Conservation (phyloP, 2,329 filamentous ascomycete species). For the Ciborinia camelliae region DNA sequence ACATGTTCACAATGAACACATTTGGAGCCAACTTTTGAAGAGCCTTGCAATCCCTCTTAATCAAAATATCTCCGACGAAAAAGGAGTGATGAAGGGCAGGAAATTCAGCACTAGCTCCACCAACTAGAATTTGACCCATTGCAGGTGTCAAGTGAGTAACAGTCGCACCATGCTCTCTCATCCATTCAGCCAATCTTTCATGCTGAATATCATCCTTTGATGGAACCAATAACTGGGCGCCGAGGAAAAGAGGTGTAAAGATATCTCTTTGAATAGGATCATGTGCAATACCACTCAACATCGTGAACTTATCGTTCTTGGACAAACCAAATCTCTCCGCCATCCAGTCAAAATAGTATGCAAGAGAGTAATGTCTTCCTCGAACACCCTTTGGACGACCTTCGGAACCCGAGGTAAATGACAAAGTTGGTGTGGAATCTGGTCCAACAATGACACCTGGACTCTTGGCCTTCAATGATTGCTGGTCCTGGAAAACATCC, state of each 20-base stretch:
- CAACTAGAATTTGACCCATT: slow-evolving; percentile 94
- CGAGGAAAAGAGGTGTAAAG: slow-evolving; percentile 85
- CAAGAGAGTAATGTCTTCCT: slow-evolving; percentile 80
- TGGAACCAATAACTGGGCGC: slow-evolving; percentile 74
- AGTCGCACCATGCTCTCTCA: slow-evolving; percentile 68
- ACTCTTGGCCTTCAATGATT: slow-evolving; percentile 50
- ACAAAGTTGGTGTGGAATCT: slow-evolving; percentile 74
- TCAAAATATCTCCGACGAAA: slow-evolving; percentile 89
- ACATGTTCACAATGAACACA: slow-evolving; percentile 77
- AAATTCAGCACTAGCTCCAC: slow-evolving; percentile 74
- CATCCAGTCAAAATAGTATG: slow-evolving; percentile 94
- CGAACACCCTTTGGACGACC: slow-evolving; percentile 82
- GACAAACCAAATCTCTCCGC: slow-evolving; percentile 73
- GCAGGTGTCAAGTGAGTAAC: slow-evolving; percentile 90
- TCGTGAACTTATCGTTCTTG: slow-evolving; percentile 71
- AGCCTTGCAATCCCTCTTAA: slow-evolving; percentile 73
- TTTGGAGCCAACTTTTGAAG: slow-evolving; percentile 76
- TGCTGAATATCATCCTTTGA: slow-evolving; percentile 81
- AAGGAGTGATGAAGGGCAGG: slow-evolving; percentile 74
- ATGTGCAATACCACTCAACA: slow-evolving; percentile 81
- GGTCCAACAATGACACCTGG: slow-evolving; percentile 79
- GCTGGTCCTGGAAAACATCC: slow-evolving; percentile 60
- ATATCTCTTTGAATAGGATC: slow-evolving; percentile 71
- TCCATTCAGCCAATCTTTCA: slow-evolving; percentile 85
- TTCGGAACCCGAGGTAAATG: slow-evolving; percentile 72